Percentiles rank a stretch among this genome's conserved stretches.
Conservation (phyloP, 106 monocot genomes). For the Cymbidium sinense region DNA sequence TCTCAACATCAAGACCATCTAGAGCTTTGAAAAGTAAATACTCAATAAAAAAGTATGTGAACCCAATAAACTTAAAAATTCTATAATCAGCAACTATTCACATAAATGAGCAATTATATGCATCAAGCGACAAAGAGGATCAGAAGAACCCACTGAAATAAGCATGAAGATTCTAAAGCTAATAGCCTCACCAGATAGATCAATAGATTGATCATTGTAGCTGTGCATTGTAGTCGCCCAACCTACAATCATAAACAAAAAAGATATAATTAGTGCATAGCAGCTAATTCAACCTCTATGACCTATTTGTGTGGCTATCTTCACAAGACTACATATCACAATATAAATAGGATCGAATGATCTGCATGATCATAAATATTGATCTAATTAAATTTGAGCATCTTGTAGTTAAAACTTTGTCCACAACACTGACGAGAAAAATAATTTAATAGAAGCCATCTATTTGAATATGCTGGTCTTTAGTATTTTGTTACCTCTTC, state of each 20-base stretch:
- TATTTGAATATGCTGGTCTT: neutral
- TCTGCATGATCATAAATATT: neutral
- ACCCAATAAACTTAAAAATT: neutral
- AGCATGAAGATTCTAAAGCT: neutral
- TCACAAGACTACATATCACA: neutral
- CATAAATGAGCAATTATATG: neutral
- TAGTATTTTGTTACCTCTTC: conserved; percentile 1
- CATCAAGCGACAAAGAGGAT: neutral
- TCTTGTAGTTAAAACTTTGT: neutral
- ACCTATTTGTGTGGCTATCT: neutral
- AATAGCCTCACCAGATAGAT: conserved; percentile 38
- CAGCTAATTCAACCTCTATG: conserved; percentile 3
- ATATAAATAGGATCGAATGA: neutral
- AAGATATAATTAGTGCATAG: conserved; percentile 9
- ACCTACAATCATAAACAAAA: conserved; percentile 40
- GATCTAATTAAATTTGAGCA: neutral
- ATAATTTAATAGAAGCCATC: neutral
- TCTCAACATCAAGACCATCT: neutral
- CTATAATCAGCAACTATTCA: neutral
- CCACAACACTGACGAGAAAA: neutral
- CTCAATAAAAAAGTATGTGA: neutral
- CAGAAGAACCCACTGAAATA: neutral
- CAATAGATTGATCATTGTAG: conserved; percentile 46
- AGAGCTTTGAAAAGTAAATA: neutral
- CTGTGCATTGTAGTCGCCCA: conserved; percentile 44